Conservation (phyloP, 2,329 filamentous ascomycete genomes). For the Cladophialophora immunda region DNA sequence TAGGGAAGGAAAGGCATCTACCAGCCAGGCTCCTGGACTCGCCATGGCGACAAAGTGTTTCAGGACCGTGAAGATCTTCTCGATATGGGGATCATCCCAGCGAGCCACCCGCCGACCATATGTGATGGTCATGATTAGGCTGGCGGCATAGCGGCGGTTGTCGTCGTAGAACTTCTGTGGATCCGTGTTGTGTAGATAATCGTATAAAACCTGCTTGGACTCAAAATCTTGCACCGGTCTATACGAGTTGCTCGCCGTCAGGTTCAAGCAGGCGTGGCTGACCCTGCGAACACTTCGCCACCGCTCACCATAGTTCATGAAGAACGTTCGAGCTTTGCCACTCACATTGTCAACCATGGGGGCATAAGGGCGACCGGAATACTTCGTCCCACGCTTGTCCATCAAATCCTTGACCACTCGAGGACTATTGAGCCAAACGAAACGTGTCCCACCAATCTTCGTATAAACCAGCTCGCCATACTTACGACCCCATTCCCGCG, state of each 20-base stretch:
- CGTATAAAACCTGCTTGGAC: conserved; percentile 62
- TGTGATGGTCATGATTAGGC: conserved; percentile 59
- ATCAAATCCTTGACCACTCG: conserved; percentile 62
- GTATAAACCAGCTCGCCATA: conserved; percentile 46
- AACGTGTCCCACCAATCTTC: conserved; percentile 43
- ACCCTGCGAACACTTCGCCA: conserved; percentile 49
- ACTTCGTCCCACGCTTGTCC: conserved; percentile 54
- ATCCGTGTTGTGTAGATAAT: conserved; percentile 57
- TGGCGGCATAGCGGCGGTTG: conserved; percentile 58
- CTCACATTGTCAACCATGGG: conserved; percentile 42
- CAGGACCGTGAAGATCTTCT: conserved; percentile 53
- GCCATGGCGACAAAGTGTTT: conserved; percentile 42
- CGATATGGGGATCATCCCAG: conserved; percentile 53
- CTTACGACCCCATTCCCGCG: conserved; percentile 42
- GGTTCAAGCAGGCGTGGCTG: conserved; percentile 58
- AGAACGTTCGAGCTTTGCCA: conserved; percentile 52
- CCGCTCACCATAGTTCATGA: conserved; percentile 60
- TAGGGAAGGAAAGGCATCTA: conserved; percentile 55
- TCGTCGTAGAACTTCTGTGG: conserved; percentile 50
- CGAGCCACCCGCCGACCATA: conserved; percentile 57
- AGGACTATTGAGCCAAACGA: conserved; percentile 56
- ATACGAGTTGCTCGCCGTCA: conserved; percentile 57
- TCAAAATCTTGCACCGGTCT: conserved; percentile 65
- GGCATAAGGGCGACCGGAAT: conserved; percentile 48
- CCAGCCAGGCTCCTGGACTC: conserved; percentile 5